Base-by-base conservation (phyloP, 805 yeast species). In the Candida ovalis region DNA sequence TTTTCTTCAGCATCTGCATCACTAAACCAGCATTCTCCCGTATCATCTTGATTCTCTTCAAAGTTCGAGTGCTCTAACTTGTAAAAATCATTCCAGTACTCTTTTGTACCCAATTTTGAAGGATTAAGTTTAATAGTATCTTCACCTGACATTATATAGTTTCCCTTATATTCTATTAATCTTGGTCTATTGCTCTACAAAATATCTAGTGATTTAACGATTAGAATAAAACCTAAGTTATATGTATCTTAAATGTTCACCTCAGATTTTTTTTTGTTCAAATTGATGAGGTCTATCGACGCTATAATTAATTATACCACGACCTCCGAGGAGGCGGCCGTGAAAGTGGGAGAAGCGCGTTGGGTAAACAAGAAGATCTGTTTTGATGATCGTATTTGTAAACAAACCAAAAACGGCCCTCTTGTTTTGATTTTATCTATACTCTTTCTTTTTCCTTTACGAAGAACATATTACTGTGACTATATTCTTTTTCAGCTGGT, bases 21-120 rank as follows among this genome's bases (percentile, higher is more conserved):
- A 55, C 86, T 82, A 66, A 94, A 94, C 99, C 99, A 94, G 64
- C 91, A 80, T 66, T 94, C 98, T 1, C 99, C 99, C 0, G 90
- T 83, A 63, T 94, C 97, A 18, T 84, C 76, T 17, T 86, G 81
- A 62, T 92, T 87, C 25, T 79, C 79, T 36, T 72, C 66, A 59
- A 87, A 92, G 67, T 92, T 92, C 24, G 64, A 58, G 52, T 80
- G 77, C 61, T 92, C 99, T 19, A 79, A 61, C 39, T 79, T 71
- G 66, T 92, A 92, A 65, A 92, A 88, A 45, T 84, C 78, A 66
- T 94, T 91, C 98, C 99, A 92, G 71, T 92, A 91, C 60, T 84
- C 74, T 60, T 84, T 81, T 0, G 96, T 90, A 7, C 98, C 98
- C 42, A 92, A 73, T 58, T 86, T 85, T 15, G 97, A 91, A 19